A percentile compares a stretch with the other conserved stretches of the same genome.
Conservation (phyloP, 1,284 basidiomycete species). For the Caloboletus inedulis region DNA sequence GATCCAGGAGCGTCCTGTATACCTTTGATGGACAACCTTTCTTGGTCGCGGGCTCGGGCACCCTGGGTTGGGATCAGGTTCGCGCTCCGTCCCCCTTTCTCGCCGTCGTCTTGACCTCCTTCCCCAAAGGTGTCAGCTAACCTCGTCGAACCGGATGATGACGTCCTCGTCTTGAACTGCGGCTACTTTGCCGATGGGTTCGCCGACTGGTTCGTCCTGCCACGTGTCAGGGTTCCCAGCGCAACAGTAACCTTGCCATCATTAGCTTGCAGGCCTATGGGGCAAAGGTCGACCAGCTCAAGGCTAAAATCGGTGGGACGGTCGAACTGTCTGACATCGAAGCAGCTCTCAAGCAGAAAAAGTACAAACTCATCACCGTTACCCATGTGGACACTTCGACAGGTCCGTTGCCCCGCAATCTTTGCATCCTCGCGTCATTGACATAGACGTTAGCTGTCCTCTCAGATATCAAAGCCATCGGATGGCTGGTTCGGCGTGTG, state of each 20-base stretch:
- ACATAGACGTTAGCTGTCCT: conserved; percentile 60
- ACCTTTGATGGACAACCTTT: conserved; percentile 81
- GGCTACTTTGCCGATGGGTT: conserved; percentile 92
- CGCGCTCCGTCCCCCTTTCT: conserved; percentile 6
- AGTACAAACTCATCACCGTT: conserved; percentile 89
- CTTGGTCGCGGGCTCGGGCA: conserved; percentile 91
- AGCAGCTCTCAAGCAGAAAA: conserved; percentile 74
- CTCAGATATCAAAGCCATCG: conserved; percentile 79
- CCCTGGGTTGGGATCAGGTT: conserved; percentile 89
- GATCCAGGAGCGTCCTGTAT: conserved; percentile 66
- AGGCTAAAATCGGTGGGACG: conserved; percentile 78
- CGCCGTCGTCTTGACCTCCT: not conserved
- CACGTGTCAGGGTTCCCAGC: not conserved
- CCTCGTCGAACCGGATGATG: conserved; percentile 77
- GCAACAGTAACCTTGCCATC: not conserved
- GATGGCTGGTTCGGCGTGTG: conserved; percentile 69
- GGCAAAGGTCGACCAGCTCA: conserved; percentile 84
- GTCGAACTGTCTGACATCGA: conserved; percentile 66
- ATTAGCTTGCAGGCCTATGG: conserved; percentile 83
- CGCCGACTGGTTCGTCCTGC: conserved; percentile 63
- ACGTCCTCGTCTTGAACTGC: conserved; percentile 77
- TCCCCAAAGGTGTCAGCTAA: conserved; percentile 68
- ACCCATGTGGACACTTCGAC: conserved; percentile 96
- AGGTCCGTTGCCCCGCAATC: conserved; percentile 40
- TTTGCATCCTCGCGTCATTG: not conserved